These are phyloP conservation scores for Podospora comata DNA, from an alignment of 495 filamentous ascomycete species.

Conservation along the genomic window DNA sequence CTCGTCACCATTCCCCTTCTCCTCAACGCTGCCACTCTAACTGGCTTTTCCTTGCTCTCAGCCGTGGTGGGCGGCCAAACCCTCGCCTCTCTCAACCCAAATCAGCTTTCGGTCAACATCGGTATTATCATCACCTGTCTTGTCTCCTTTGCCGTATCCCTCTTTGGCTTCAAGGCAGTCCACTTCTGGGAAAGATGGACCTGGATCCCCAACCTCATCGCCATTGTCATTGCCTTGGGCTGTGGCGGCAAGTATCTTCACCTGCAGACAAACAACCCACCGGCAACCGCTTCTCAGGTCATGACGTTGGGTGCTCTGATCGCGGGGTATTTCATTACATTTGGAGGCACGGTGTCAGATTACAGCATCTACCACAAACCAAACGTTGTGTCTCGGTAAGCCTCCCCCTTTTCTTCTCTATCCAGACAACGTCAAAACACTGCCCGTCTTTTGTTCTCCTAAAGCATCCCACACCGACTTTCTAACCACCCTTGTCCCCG, in stretches of 20 bases:
- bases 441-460: too few species aligned
- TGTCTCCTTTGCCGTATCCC: slow-evolving; percentile 45
- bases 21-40: slow-evolving; percentile 43
- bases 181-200: slow-evolving; percentile 55
- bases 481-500: slow-evolving; percentile 3
- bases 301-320: slow-evolving; percentile 37
- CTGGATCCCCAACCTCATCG: slow-evolving; percentile 54
- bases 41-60: slow-evolving; percentile 43
- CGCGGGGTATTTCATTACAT: slow-evolving; percentile 45
- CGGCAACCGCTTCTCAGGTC: slow-evolving; percentile 30
- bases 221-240: slow-evolving; percentile 49
- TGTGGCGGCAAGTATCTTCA: slow-evolving; percentile 46
- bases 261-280: slow-evolving; percentile 28
- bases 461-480: neutral
- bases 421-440: too few species aligned
- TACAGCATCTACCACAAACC: slow-evolving; percentile 46
- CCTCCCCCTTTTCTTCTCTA: neutral
- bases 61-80: slow-evolving; percentile 43
- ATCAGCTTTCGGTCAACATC: slow-evolving; percentile 45
- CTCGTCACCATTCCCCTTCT: slow-evolving; percentile 40
- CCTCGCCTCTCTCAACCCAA: slow-evolving; percentile 45
- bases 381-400: slow-evolving; percentile 33
- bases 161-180: slow-evolving; percentile 51
- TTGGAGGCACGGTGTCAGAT: slow-evolving; percentile 42
- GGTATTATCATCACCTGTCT: slow-evolving; percentile 53